These are phyloP conservation scores for Zea mays DNA, from an alignment of 176 grass and related monocot genomes.

Conservation along the genomic window DNA sequence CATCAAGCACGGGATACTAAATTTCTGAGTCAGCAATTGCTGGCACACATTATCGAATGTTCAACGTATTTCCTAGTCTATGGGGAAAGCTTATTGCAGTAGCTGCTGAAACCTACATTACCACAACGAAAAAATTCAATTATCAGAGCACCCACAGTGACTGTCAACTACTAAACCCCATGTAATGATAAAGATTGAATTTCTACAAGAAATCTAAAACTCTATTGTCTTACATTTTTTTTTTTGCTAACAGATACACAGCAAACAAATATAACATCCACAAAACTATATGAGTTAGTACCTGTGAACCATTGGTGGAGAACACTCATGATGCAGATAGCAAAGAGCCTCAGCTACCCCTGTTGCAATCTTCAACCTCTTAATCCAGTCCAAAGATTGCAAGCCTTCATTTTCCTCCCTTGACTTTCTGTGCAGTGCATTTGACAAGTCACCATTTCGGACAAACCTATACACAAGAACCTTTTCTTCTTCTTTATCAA, in stretches of 20 bases:
- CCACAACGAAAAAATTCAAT: slow-evolving; percentile 22
- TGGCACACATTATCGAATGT: background rate
- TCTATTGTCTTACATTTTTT: slow-evolving; percentile 6
- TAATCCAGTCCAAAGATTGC: slow-evolving; percentile 98
- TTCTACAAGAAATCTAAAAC: background rate
- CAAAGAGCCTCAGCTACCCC: slow-evolving; percentile 92
- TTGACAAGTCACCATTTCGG: slow-evolving; percentile 67
- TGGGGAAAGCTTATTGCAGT: slow-evolving; percentile 11
- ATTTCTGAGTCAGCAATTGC: slow-evolving; percentile 8
- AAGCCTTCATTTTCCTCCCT: slow-evolving; percentile 75
- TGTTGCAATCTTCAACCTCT: slow-evolving; percentile 96
- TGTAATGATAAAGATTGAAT: slow-evolving; percentile 15
- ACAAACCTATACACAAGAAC: slow-evolving; percentile 87
- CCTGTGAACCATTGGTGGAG: slow-evolving; percentile 93
- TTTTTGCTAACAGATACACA: background rate
- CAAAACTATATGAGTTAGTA: too few relatives aligned
- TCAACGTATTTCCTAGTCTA: slow-evolving; percentile 18
- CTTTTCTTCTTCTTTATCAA: slow-evolving; percentile 77
- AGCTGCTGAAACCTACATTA: slow-evolving; percentile 16
- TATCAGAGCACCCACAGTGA: slow-evolving; percentile 22
- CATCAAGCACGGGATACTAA: background rate
- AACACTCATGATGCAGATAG: slow-evolving; percentile 91
- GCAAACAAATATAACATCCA: slow-evolving; percentile 23
- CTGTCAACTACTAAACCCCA: slow-evolving; percentile 13
- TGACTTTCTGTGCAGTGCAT: slow-evolving; percentile 66